phyloP scores from a whole-genome alignment of 192 early-diverging fungal genomes.

The Coemansia aciculifera region DNA sequence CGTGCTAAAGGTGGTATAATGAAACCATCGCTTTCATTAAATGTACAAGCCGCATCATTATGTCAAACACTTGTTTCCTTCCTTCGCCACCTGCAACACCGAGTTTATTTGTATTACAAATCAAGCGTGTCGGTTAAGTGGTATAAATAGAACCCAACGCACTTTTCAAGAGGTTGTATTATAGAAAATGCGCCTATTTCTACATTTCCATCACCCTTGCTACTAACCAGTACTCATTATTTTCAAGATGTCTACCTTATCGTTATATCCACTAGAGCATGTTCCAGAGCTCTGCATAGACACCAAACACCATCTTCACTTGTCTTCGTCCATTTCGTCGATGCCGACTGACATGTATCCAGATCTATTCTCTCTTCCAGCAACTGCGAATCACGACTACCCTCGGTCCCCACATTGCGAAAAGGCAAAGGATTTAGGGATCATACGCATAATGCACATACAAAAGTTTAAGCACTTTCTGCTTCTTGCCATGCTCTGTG shows the following conservation, averaged over 20 bases:
- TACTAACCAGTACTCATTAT: not conserved
- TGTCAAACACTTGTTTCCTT: not conserved
- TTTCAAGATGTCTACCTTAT: not conserved
- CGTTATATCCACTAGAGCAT: conserved; percentile 17
- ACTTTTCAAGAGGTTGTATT: too few species aligned
- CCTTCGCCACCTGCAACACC: not conserved
- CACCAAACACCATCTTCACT: conserved; percentile 2
- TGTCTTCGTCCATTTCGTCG: conserved; percentile 9
- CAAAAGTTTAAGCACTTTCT: conserved; percentile 22
- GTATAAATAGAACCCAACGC: not conserved
- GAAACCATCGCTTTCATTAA: not conserved
- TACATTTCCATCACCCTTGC: not conserved
- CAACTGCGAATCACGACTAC: not conserved
- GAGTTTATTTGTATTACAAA: not conserved
- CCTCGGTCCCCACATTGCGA: not conserved
- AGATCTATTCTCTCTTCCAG: not conserved
- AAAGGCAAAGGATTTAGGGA: conserved; percentile 9
- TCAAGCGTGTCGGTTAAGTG: not conserved
- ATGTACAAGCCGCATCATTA: not conserved
- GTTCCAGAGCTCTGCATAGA: not conserved
- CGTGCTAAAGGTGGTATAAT: not conserved
- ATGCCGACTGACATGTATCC: not conserved
- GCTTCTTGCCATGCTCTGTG: conserved; percentile 28
- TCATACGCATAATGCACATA: conserved; percentile 18
- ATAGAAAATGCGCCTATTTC: too few species aligned